These are phyloP conservation scores for Phytophthora pistaciae DNA, from an alignment of 352 stramenopile species.

Conservation along the genomic window DNA sequence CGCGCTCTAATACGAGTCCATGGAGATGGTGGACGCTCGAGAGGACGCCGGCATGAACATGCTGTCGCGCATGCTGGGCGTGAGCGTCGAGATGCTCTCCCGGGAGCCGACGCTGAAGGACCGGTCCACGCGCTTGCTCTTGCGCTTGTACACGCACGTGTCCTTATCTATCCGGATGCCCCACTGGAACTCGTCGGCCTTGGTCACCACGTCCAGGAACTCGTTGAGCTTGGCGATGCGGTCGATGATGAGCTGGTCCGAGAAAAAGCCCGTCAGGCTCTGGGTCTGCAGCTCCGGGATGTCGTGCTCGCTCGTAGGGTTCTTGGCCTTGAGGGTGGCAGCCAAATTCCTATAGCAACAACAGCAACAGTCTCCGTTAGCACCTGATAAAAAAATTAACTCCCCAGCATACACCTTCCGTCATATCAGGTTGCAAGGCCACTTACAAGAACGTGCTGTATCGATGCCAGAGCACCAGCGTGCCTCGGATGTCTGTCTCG, in stretches of 20 bases:
- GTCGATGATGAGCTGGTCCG: conserved; percentile 87
- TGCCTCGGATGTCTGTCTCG: conserved; percentile 88
- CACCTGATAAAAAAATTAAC: background rate
- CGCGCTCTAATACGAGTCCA: conserved; percentile 54
- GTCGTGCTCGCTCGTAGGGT: conserved; percentile 73
- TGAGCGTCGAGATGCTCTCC: conserved; percentile 85
- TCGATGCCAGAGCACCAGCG: conserved; percentile 88
- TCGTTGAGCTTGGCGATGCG: conserved; percentile 89
- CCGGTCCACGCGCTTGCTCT: conserved; percentile 82
- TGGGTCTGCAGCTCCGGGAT: conserved; percentile 88
- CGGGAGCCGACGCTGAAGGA: conserved; percentile 69
- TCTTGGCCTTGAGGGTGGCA: conserved; percentile 84
- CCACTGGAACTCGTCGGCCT: conserved; percentile 89
- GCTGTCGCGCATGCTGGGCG: conserved; percentile 78
- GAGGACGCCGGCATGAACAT: conserved; percentile 68
- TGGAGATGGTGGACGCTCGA: conserved; percentile 77
- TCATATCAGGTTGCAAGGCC: conserved; percentile 3
- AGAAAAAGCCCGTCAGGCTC: conserved; percentile 85
- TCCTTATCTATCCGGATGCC: conserved; percentile 92
- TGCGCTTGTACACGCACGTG: conserved; percentile 91
- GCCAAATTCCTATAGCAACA: conserved; percentile 63
- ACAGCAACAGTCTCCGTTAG: conserved; percentile 3
- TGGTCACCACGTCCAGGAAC: conserved; percentile 88
- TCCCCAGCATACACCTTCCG: conserved; percentile 18
- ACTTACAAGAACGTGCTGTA: conserved; percentile 91